Conservation (phyloP, 257 asterid genomes). For the Ilex asprella region DNA sequence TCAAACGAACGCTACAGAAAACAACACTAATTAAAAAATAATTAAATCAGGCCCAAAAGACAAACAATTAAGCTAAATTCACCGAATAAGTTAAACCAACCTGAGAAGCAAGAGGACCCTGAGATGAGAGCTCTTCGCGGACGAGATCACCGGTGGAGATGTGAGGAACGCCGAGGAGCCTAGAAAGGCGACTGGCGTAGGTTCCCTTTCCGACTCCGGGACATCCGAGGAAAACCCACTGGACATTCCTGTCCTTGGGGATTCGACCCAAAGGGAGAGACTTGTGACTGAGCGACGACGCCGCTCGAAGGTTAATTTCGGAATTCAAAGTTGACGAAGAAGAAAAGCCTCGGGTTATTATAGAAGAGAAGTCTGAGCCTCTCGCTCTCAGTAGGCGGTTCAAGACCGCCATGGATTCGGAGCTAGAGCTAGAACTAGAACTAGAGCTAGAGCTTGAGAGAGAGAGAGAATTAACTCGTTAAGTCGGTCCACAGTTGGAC, state of each 20-base stretch:
- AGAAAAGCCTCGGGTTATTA: neutral
- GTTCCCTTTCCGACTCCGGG: slow-evolving; percentile 99
- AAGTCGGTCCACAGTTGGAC: no score
- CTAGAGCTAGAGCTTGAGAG: no score
- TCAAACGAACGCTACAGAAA: no score
- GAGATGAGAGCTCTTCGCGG: slow-evolving; percentile 70
- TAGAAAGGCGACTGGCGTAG: slow-evolving; percentile 76
- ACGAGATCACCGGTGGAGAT: slow-evolving; percentile 98
- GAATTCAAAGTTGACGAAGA: neutral
- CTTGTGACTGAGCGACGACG: neutral
- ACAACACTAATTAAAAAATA: no score
- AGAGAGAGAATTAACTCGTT: no score
- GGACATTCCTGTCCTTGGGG: slow-evolving; percentile 54
- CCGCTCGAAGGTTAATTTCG: slow-evolving; percentile 14
- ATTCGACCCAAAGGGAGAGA: neutral
- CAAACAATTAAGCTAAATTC: no score
- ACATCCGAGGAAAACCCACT: slow-evolving; percentile 94
- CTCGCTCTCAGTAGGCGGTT: slow-evolving; percentile 49
- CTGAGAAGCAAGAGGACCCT: slow-evolving; percentile 67
- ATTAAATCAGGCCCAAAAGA: no score
- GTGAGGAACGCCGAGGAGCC: slow-evolving; percentile 79
- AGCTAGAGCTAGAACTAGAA: no score
- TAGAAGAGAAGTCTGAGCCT: slow-evolving; percentile 9
- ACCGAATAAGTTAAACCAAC: slow-evolving; percentile 11
- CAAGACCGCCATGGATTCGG: slow-evolving; percentile 50